Base-by-base conservation (phyloP, 1,139 yeast genomes). In the Ogataea hybrid region DNA sequence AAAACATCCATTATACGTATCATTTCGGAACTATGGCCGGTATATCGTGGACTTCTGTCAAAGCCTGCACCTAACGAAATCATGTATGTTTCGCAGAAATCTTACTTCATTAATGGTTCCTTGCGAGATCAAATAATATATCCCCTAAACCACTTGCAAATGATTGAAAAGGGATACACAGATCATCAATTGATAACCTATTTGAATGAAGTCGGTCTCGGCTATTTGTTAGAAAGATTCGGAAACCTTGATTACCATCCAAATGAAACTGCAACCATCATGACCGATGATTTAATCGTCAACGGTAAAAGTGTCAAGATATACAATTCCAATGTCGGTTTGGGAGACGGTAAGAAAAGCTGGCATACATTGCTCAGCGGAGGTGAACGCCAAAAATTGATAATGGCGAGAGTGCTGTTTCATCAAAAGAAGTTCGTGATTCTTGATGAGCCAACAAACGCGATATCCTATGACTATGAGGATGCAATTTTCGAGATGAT, bases 361-460 rank as follows among this genome's bases (percentile, higher is more conserved):
- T 90, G 97, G 97, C 83, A 83, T 58, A 95, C 85, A 60, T 87
- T 90, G 14, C 75, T 90, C 53, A 84, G 95, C 63, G 97, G 97
- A 14, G 97, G 97, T 42, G 97, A 90, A 62, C 84, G 88, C 67
- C 97, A 90, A 68, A 78, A 96, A 57, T 76, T 89, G 61, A 82
- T 89, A 65, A 85, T 90, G 69, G 97, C 97, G 0, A 73, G 97
- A 54, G 77, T 90, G 6, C 70, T 90, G 53, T 88, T 84, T 67
- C 86, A 85, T 62, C 74, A 75, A 42, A 96, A 96, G 33, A 75
- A 76, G 59, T 85, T 86, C 63, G 92, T 90, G 3, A 79, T 90
- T 6, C 73, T 90, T 51, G 97, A 90, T 64, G 97, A 90, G 64
- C 87, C 95, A 25, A 90, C 97, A 9, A 86, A 89, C 59, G 97